phyloP scores from a whole-genome alignment of 495 filamentous ascomycete genomes.

The Pyronema domesticum region DNA sequence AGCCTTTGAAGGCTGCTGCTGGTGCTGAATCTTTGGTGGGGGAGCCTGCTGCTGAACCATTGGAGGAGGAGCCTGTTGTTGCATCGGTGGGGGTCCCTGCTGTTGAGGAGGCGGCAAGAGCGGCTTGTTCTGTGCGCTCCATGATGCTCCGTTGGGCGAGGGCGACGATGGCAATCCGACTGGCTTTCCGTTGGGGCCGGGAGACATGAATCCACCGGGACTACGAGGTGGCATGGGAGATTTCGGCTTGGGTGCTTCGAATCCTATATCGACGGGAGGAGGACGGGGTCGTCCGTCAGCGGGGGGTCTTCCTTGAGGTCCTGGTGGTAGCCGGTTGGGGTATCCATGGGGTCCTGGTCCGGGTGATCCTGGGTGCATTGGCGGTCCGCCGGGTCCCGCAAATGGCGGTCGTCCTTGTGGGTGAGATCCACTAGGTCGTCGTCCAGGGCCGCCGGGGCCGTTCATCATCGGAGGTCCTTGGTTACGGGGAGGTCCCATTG shows the following conservation, averaged over 20 bases:
- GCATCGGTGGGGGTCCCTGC: background rate
- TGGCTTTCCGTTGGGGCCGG: constrained; percentile 19
- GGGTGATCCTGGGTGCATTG: background rate
- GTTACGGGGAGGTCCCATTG: constrained; percentile 8
- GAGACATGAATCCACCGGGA: constrained; percentile 23
- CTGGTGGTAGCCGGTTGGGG: constrained; percentile 3
- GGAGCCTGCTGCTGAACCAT: background rate
- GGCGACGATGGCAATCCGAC: constrained; percentile 1
- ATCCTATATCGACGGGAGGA: constrained; percentile 19
- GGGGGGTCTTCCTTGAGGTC: constrained; percentile 4
- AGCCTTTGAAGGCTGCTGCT: constrained; percentile 4
- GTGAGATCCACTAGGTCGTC: too few species aligned
- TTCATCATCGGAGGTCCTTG: background rate
- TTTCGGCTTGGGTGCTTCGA: constrained; percentile 18
- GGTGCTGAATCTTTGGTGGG: constrained; percentile 4
- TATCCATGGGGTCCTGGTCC: constrained; percentile 10
- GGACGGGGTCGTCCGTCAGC: constrained; percentile 3
- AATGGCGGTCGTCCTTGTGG: constrained; percentile 10
- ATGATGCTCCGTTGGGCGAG: constrained; percentile 9
- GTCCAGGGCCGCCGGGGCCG: too few species aligned
- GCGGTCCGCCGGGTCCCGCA: constrained; percentile 7
- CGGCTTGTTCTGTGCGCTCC: constrained; percentile 3
- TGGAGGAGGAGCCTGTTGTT: constrained; percentile 5
- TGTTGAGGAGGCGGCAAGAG: constrained; percentile 1
- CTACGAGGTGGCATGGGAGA: constrained; percentile 2